Base-by-base conservation (phyloP, 305 asterid species). In the Fraxinus xanthoxyloides region DNA sequence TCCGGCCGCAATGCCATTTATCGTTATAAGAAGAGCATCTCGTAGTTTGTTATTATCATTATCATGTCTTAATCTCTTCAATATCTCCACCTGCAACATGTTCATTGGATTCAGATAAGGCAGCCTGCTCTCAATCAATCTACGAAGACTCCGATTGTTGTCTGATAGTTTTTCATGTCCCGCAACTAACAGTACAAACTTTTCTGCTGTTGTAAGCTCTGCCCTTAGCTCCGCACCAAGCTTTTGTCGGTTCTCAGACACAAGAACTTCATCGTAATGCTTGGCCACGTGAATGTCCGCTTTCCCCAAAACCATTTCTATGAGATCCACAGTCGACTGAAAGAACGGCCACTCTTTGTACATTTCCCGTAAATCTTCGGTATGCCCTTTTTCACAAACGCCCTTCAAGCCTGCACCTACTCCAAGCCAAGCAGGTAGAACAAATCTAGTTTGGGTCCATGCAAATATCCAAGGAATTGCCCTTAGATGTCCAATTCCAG, bases 381-480 rank as follows among this genome's bases (percentile, higher is more conserved):
- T 80, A 48, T 92, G 93, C 0, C 98, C 98, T 74, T 84, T 91
- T 19, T 94, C 99, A 48, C 98, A 95, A 19, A 92, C 78, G 7
- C 90, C 98, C 85, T 92, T 90, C 72, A 95, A 84, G 54, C 98
- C 97, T 1, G 99, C 90, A 17, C 99, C 99, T 35, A 95, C 98
- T 36, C 99, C 99, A 13, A 95, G 99, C 99, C 98, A 94, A 59
- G 97, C 96, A 35, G 99, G 99, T 70, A 95, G 97, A 24, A 95
- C 98, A 30, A 94, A 90, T 84, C 99, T 85, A 13, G 99, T 94
- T 56, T 95, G 99, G 32, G 99, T 95, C 99, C 99, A 95, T 0
- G 99, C 99, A 61, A 95, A 95, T 59, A 94, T 82, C 98, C 99
- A 95, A 6, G 99, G 98, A 75, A 95, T 95, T 7, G 98, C 99